Conservation (phyloP, 352 stramenopile species). For the Globisporangium alternatum region DNA sequence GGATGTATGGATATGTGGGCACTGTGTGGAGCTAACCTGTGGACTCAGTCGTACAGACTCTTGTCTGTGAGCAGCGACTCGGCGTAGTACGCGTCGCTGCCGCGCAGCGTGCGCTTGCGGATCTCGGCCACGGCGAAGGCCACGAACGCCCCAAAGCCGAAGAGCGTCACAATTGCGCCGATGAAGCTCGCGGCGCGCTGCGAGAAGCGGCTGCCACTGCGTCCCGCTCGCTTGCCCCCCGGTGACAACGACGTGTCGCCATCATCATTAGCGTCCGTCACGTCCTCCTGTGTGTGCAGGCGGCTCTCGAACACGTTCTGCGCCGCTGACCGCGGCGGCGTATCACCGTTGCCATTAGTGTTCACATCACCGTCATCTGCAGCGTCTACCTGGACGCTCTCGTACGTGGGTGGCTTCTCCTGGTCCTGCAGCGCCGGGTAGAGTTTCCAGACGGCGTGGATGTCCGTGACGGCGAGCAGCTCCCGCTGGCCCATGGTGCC, state of each 20-base stretch:
- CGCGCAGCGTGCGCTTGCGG: conserved; percentile 29
- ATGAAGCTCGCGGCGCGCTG: conserved; percentile 62
- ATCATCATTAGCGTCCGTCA: conserved; percentile 12
- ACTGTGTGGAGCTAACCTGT: background rate
- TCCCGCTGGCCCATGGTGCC: conserved; percentile 73
- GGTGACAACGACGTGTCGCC: background rate
- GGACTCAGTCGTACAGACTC: conserved; percentile 28
- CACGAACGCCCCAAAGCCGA: conserved; percentile 42
- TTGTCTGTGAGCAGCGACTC: conserved; percentile 70
- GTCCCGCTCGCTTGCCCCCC: conserved; percentile 7
- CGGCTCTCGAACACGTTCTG: conserved; percentile 49
- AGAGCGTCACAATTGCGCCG: conserved; percentile 58
- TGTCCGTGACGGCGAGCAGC: conserved; percentile 61
- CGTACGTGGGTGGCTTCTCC: conserved; percentile 30
- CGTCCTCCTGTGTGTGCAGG: conserved; percentile 55
- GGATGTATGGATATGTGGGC: background rate
- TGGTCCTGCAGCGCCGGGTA: conserved; percentile 62
- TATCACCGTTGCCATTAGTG: background rate
- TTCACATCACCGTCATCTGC: background rate
- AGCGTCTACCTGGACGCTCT: conserved; percentile 23
- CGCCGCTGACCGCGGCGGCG: background rate
- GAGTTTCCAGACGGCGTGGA: conserved; percentile 70
- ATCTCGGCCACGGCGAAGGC: conserved; percentile 39
- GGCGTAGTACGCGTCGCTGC: conserved; percentile 45
- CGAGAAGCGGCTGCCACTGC: conserved; percentile 25